A percentile compares a stretch with the other conserved stretches of the same genome.
Conservation (phyloP, 257 asterid species). For the Ballota nigra region DNA sequence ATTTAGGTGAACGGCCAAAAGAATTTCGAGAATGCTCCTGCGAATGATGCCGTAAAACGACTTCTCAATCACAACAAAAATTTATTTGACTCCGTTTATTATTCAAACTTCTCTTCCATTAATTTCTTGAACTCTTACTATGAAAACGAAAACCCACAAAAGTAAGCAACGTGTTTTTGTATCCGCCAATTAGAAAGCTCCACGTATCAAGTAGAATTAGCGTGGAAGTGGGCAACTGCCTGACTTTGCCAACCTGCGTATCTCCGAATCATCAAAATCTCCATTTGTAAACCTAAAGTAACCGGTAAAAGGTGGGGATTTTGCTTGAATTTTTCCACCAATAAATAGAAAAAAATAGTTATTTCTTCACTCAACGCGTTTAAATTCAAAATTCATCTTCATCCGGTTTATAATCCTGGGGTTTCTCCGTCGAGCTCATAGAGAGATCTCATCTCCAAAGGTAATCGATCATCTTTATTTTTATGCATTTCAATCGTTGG, state of each 20-base stretch:
- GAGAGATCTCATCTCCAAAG: neutral
- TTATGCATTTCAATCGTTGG: neutral
- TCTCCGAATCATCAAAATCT: slow-evolving; percentile 13
- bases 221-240: slow-evolving; percentile 16
- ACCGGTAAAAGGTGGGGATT: slow-evolving; percentile 7
- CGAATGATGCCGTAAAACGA: neutral
- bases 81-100: slow-evolving; percentile 5
- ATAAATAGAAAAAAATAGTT: neutral
- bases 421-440: neutral
- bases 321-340: slow-evolving; percentile 14
- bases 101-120: neutral
- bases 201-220: slow-evolving; percentile 7
- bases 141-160: neutral
- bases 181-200: slow-evolving; percentile 13
- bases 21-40: slow-evolving; percentile 4
- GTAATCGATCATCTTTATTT: slow-evolving; percentile 10
- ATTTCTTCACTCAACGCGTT: slow-evolving; percentile 5
- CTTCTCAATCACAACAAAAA: slow-evolving; percentile 8
- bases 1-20: neutral
- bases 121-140: neutral
- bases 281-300: slow-evolving; percentile 8
- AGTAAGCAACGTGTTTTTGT: slow-evolving; percentile 17
- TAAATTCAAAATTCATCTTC: neutral
- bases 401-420: slow-evolving; percentile 3
- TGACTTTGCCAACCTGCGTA: slow-evolving; percentile 10